Evolutionary conservation across 306 rosid genomes (phyloP), one percentile per base, ranked within the genome.

Genomic region (Vigna hirtella): DNA sequence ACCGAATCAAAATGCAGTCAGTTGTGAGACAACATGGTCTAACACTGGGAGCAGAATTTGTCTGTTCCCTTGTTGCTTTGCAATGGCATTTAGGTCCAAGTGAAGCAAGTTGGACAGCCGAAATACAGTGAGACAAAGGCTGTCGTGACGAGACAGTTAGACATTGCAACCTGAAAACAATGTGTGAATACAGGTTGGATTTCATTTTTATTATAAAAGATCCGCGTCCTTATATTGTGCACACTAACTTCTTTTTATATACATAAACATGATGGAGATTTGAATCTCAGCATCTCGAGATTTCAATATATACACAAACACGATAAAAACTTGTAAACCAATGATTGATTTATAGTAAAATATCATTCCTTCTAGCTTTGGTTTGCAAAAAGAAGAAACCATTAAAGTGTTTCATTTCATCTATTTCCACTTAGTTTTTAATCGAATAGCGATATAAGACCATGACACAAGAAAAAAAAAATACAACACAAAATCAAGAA

Each of bases 131-230:
- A 62, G n/a, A 38, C 24, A 30, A 62, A 62, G 24, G 68, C 47
- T 62, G 68, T 32, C 47, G 22, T 4, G 24, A 32, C 12, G 43
- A 62, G 22, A 62, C 5, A n/a, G 28, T 15, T 7, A 2, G 9
- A 7, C 36, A 58, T 58, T 16, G 9, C 36, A 58, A 32, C 24
- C 16, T 61, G 15, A 61, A 61, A 61, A 30, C 67, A 30, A 14
- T 30, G 43, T 61, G 22, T 7, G 68, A 34, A 62, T 30, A 62
- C 68, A 32, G 68, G 14, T 62, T 62, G 68, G 68, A 62, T 3
- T 62, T 32, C 24, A 62, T 16, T 32, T 62, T 62, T 6, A 62
- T 61, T 40, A 61, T 20, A 30, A 15, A 34, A 62, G 68, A 62
- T 62, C 22, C 8, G 43, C 34, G 24, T 16, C 68, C 6, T 62